These are phyloP conservation scores for Mortierella claussenii DNA, from an alignment of 192 early-diverging fungal genomes.

Conservation along the genomic window DNA sequence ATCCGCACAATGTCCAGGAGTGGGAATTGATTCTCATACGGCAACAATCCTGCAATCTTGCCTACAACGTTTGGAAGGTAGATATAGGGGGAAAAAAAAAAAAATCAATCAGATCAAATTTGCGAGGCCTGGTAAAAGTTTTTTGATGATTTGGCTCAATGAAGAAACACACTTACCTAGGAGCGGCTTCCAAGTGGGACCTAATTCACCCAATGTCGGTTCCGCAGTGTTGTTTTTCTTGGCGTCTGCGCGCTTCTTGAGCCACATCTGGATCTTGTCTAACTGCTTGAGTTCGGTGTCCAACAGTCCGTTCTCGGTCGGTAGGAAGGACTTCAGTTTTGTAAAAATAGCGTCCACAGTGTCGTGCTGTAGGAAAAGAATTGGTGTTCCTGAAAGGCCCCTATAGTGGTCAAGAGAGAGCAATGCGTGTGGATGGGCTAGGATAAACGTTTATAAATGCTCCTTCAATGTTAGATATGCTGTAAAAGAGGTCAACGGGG, in stretches of 20 bases:
- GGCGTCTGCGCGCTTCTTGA: conserved; percentile 41
- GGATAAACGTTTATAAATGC: too few relatives aligned
- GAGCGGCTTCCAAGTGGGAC: conserved; percentile 37
- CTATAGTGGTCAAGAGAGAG: conserved; percentile 55
- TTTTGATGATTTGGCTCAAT: too few relatives aligned
- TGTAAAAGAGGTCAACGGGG: too few relatives aligned
- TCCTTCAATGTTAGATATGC: too few relatives aligned
- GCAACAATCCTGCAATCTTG: conserved; percentile 47
- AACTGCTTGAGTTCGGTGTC: conserved; percentile 35
- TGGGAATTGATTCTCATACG: conserved; percentile 67
- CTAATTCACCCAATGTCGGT: conserved; percentile 39
- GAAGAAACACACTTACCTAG: too few relatives aligned
- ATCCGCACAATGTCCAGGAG: conserved; percentile 71
- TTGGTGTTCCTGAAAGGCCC: conserved; percentile 53
- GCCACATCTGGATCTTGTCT: conserved; percentile 42
- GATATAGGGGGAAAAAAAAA: too few relatives aligned
- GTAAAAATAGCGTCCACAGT: conserved; percentile 47
- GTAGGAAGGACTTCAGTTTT: conserved; percentile 49
- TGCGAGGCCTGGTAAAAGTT: too few relatives aligned
- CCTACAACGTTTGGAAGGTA: too few relatives aligned
- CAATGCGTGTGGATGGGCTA: conserved; percentile 71
- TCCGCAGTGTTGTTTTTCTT: conserved; percentile 25
- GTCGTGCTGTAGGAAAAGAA: conserved; percentile 50
- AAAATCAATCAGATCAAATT: too few relatives aligned
- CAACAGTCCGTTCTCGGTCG: conserved; percentile 14